phyloP scores from a whole-genome alignment of 345 rosid genomes.

The Eucalyptus curtisii region DNA sequence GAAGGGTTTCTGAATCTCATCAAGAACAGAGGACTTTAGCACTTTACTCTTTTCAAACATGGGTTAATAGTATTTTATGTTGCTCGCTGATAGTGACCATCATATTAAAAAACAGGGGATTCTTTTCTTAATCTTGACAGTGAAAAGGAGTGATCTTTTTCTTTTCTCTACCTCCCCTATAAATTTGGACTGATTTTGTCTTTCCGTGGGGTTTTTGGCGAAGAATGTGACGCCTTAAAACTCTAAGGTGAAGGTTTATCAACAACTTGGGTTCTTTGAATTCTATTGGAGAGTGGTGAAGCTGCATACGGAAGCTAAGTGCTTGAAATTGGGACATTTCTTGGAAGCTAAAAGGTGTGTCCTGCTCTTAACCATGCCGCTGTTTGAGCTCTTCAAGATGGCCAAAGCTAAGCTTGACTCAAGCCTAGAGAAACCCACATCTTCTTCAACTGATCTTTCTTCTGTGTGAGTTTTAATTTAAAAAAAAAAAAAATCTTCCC shows the following conservation, averaged over 20 bases:
- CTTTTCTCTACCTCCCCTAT: background rate
- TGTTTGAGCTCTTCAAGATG: conserved; percentile 64
- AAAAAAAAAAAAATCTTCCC: too few relatives aligned
- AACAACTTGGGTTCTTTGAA: background rate
- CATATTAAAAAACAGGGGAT: background rate
- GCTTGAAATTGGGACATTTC: background rate
- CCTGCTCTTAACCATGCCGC: conserved; percentile 39
- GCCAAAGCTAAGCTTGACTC: conserved; percentile 31
- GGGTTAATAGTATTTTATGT: background rate
- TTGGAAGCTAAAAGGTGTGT: background rate
- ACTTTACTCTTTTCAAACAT: background rate
- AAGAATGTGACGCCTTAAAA: background rate
- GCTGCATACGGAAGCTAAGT: background rate
- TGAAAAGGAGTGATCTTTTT: background rate
- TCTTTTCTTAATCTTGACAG: background rate
- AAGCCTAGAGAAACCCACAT: conserved; percentile 23
- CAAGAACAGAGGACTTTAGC: background rate
- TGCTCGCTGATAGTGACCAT: background rate
- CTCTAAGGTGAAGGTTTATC: background rate
- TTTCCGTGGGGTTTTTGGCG: background rate
- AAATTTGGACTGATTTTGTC: background rate
- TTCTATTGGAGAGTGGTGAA: background rate
- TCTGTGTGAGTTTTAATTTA: conserved; percentile 59
- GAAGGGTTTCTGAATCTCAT: background rate
- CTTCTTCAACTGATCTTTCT: conserved; percentile 22